phyloP scores from a whole-genome alignment of 768 basidiomycete species.

The Hypsizygus marmoreus region DNA sequence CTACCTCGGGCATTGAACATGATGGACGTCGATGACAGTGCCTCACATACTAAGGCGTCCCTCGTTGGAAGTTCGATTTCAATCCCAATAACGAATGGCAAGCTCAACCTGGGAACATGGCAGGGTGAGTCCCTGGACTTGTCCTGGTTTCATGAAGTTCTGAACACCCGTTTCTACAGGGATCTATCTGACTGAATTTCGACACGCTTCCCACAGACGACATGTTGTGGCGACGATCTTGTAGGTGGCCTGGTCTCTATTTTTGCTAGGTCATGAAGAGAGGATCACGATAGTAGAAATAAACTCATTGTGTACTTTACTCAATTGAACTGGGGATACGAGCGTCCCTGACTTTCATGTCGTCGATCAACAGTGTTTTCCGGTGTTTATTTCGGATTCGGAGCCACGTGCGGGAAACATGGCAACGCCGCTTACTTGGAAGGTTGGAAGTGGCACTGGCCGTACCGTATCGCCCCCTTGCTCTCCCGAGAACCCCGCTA shows the following conservation, averaged over 20 bases:
- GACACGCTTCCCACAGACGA: slow-evolving; percentile 65
- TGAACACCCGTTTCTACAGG: slow-evolving; percentile 39
- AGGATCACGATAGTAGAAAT: no score
- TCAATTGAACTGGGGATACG: not conserved
- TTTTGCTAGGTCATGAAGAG: no score
- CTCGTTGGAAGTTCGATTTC: slow-evolving; percentile 82
- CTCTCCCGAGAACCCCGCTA: slow-evolving; percentile 16
- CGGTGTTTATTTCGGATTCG: no score
- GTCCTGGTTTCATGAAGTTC: not conserved
- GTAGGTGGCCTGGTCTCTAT: no score
- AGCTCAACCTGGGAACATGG: slow-evolving; percentile 88
- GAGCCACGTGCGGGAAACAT: slow-evolving; percentile 8
- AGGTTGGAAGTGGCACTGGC: no score
- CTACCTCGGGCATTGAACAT: slow-evolving; percentile 2
- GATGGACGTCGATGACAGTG: no score
- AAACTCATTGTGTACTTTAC: no score
- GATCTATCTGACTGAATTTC: slow-evolving; percentile 87
- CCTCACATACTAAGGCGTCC: slow-evolving; percentile 89
- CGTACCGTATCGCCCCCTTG: slow-evolving; percentile 10
- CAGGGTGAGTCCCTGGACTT: slow-evolving; percentile 58
- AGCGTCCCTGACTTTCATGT: not conserved
- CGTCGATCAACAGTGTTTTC: no score
- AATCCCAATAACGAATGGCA: slow-evolving; percentile 79
- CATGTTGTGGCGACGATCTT: slow-evolving; percentile 80
- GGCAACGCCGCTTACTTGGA: not conserved